Conservation (phyloP, 306 rosid species). For the Ammopiptanthus mongolicus region DNA sequence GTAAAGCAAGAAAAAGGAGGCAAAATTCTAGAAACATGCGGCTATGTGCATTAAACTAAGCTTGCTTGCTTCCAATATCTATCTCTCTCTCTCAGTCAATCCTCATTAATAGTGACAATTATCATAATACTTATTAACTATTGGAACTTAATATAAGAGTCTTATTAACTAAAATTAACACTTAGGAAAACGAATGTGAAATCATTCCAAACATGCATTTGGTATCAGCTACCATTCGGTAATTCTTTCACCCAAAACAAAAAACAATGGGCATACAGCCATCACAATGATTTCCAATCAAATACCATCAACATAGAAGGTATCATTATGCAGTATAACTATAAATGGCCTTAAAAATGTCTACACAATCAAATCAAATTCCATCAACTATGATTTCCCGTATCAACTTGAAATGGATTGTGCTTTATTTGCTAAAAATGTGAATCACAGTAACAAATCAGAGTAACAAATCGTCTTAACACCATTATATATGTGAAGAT, state of each 20-base stretch:
- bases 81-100: constrained; percentile 7
- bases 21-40: background rate
- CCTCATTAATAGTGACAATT: constrained; percentile 6
- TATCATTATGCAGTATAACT: too few relatives aligned
- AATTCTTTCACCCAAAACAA: background rate
- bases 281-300: too few relatives aligned
- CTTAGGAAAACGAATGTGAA: background rate
- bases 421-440: too few relatives aligned
- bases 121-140: background rate
- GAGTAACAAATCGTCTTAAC: too few relatives aligned
- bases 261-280: too few relatives aligned
- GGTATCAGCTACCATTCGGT: background rate
- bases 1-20: background rate
- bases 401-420: too few relatives aligned
- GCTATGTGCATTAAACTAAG: background rate
- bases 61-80: background rate
- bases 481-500: too few relatives aligned
- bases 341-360: too few relatives aligned
- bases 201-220: background rate
- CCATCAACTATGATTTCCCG: too few relatives aligned
- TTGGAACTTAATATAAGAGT: background rate
- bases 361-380: too few relatives aligned
- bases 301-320: too few relatives aligned
- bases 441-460: too few relatives aligned
- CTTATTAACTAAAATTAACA: background rate